Evolutionary conservation across 139 green algal species (phyloP), one percentile per base, ranked within the genome.

Genomic region (Coccomyxa sp.): DNA sequence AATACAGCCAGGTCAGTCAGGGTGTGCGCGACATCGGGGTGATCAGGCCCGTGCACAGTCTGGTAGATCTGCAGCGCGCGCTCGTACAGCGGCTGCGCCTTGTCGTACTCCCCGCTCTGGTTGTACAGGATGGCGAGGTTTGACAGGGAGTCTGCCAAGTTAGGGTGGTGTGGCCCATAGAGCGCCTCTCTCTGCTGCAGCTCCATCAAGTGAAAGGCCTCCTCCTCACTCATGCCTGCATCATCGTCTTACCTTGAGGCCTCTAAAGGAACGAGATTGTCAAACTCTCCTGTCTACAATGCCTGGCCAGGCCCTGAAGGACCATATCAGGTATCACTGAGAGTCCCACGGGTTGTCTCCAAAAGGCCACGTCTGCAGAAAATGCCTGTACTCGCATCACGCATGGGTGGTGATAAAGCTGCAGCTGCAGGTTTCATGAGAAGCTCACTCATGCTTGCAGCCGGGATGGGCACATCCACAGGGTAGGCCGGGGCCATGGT

Each of bases 1-100:
- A 97, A 89, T 50, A 98, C 93, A 33, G 93, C 94, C 41, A 98
- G 88, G 81, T 98, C 94, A 6, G 92, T 97, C 7, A 97, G 89
- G 37, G 91, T 93, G 84, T 98, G 94, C n/a, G 94, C 94, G 39
- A 97, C 91, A 70, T 97, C 90, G 6, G 90, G 85, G 69, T 93
- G 85, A 36, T 94, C 84, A 7, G 87, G 77, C 22, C 93, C 94
- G 40, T 89, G 84, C 0, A 79, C 40, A 1, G 76, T 77, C 84
- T 97, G 93, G 81, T 90, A 96, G 38, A 97, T 95, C 7, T 41
- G 70, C 76, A 98, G 86, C 31, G 93, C 92, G 6, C 91, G 87
- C 83, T 97, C 90, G 79, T 96, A 97, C 83, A 98, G 88, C 27
- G 93, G 91, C 86, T 92, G 83, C 40, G 94, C 93, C 14, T 74